Evolutionary conservation across 306 rosid genomes (phyloP).

Genomic region (Carpinus viminea): DNA sequence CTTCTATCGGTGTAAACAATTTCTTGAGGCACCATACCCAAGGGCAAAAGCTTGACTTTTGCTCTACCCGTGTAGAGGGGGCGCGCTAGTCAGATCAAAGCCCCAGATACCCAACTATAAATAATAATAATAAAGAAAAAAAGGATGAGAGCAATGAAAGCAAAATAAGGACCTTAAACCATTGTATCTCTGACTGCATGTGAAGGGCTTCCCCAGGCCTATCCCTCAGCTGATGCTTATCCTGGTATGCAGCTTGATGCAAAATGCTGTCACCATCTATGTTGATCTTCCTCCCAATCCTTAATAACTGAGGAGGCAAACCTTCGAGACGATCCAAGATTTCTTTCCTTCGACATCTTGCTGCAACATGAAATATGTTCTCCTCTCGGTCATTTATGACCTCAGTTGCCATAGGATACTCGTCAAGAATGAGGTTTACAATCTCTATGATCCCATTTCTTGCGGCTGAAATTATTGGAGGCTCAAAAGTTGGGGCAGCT

Average conservation of each 20-base stretch:
- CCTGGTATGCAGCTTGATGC: slow-evolving; percentile 1
- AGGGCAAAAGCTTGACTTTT: no score
- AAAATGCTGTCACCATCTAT: background rate
- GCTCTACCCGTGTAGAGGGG: no score
- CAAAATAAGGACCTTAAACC: background rate
- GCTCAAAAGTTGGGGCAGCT: background rate
- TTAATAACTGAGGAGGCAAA: background rate
- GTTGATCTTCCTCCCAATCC: background rate
- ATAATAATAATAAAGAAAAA: no score
- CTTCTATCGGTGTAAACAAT: no score
- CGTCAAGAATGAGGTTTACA: background rate
- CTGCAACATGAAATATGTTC: background rate
- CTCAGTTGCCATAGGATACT: background rate
- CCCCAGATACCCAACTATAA: no score
- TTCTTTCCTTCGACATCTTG: slow-evolving; percentile 5
- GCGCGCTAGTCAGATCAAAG: no score
- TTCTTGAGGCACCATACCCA: no score
- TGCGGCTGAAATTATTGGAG: background rate
- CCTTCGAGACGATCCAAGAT: background rate
- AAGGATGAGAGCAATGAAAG: background rate
- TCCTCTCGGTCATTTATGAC: background rate
- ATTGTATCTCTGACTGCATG: background rate
- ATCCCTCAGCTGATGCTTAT: background rate
- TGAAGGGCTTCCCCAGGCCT: slow-evolving; percentile 3
- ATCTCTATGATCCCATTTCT: slow-evolving; percentile 3